Evolutionary conservation across 2,329 filamentous ascomycete genomes (phyloP), one percentile per base, ranked within the genome.

Genomic region (Chaetoscypha palmicola): DNA sequence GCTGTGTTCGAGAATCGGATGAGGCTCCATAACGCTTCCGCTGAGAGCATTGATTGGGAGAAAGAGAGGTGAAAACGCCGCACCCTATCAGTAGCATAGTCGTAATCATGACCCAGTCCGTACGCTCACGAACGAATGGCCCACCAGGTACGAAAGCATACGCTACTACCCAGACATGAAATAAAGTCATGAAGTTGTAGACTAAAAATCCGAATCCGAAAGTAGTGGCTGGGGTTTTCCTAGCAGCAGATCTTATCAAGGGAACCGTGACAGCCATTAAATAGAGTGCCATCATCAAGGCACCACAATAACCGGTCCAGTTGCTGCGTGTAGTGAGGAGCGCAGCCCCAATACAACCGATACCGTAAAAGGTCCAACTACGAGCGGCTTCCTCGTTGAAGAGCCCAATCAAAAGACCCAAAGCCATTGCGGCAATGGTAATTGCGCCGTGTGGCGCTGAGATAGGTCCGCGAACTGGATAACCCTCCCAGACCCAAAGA

Each of bases 61-160:
- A 64, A 12, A 77, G 72, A 37, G 82, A 74, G 46, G 85, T 84
- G 64, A 89, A 91, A 5, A 97, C 79, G 52, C 92, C 92, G 36
- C 79, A 81, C 22, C 88, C 92, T 50, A 98, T 83, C 46, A 83
- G 72, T 2, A 88, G 63, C 86, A 97, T 94, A 60, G 77, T 94
- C 5, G 77, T 77, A 4, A 79, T 76, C 88, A 97, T 94, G 59
- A 98, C 76, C 86, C 90, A 96, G 62, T 97, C 91, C 1, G 90
- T 98, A 60, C 83, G 90, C 64, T 98, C 92, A 34, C 92, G 83
- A 33, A 98, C 86, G 1, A 95, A 74, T 2, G 88, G 88, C 2
- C 92, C 92, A 40, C 92, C 92, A 2, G 92, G 92, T 2, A 98
- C 92, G 56, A 98, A 98, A 10, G 92, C 92, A 59, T 98, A 98